These are phyloP conservation scores for Arxiozyma telluris DNA, from an alignment of 1,139 yeast genomes.

Conservation along the genomic window DNA sequence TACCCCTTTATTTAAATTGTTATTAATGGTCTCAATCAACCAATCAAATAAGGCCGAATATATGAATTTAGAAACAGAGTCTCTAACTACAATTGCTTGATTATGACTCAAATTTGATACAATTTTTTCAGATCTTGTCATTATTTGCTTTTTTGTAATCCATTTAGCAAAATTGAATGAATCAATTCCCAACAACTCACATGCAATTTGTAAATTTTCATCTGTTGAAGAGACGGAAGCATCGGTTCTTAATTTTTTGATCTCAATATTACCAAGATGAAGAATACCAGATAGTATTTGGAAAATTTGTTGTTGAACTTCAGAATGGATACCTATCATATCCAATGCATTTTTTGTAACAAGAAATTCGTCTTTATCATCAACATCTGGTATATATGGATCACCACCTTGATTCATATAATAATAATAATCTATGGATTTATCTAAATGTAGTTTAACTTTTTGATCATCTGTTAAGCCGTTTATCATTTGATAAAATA, in stretches of 20 bases:
- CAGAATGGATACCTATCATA: conserved; percentile 62
- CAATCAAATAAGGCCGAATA: conserved; percentile 92
- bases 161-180: conserved; percentile 72
- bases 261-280: conserved; percentile 88
- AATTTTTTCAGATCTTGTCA: conserved; percentile 88
- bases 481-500: conserved; percentile 80
- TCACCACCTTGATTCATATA: conserved; percentile 80
- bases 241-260: conserved; percentile 77
- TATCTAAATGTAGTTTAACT: conserved; percentile 48
- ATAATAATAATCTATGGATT: conserved; percentile 64
- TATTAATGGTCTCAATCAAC: conserved; percentile 79
- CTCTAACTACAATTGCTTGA: conserved; percentile 88
- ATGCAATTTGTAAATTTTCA: conserved; percentile 74
- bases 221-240: conserved; percentile 67
- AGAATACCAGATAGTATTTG: conserved; percentile 78
- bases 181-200: conserved; percentile 78
- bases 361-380: conserved; percentile 69
- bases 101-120: conserved; percentile 72
- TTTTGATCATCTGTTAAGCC: conserved; percentile 64
- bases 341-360: conserved; percentile 68
- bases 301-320: conserved; percentile 62
- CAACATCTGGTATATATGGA: conserved; percentile 63
- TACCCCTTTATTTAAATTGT: conserved; percentile 65
- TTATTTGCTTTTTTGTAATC: conserved; percentile 88
- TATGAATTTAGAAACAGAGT: conserved; percentile 89